These are phyloP conservation scores for Aspergillus clavatus DNA, from an alignment of 2,329 filamentous ascomycete genomes.

Conservation along the genomic window DNA sequence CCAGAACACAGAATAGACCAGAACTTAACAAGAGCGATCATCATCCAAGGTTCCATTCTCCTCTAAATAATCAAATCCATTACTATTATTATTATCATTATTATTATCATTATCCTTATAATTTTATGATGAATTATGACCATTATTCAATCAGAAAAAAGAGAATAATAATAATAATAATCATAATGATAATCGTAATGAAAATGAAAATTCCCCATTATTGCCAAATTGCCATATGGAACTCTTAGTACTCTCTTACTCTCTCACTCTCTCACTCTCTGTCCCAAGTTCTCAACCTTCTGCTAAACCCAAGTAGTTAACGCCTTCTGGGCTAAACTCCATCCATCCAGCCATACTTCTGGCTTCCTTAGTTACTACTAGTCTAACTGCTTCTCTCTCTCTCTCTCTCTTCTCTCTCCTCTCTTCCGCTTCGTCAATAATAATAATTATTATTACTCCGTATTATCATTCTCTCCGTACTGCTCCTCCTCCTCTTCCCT, in stretches of 20 bases:
- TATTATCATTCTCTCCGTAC: too few species aligned
- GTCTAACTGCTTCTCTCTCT: slow-evolving; percentile 8
- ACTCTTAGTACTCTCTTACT: too few species aligned
- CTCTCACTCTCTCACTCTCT: too few species aligned
- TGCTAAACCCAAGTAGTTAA: too few species aligned
- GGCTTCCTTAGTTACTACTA: slow-evolving; percentile 6
- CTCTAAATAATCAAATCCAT: too few species aligned
- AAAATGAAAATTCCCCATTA: not conserved
- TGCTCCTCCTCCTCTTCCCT: slow-evolving; percentile 6
- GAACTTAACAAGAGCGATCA: not conserved
- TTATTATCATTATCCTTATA: not conserved
- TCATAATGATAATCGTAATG: not conserved
- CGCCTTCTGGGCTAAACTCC: not conserved
- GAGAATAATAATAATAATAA: not conserved
- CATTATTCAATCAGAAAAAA: not conserved
- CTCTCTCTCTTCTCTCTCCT: slow-evolving; percentile 16
- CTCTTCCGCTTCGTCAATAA: slow-evolving; percentile 6
- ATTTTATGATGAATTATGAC: not conserved
- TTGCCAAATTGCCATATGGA: not conserved
- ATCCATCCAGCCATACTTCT: slow-evolving; percentile 3
- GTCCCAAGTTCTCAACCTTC: slow-evolving; percentile 3
- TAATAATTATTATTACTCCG: too few species aligned
- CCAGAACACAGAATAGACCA: not conserved
- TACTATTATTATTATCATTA: not conserved
- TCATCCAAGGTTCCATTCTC: not conserved